These are phyloP conservation scores for Solanum pimpinellifolium DNA, from an alignment of 257 asterid species.

Conservation along the genomic window DNA sequence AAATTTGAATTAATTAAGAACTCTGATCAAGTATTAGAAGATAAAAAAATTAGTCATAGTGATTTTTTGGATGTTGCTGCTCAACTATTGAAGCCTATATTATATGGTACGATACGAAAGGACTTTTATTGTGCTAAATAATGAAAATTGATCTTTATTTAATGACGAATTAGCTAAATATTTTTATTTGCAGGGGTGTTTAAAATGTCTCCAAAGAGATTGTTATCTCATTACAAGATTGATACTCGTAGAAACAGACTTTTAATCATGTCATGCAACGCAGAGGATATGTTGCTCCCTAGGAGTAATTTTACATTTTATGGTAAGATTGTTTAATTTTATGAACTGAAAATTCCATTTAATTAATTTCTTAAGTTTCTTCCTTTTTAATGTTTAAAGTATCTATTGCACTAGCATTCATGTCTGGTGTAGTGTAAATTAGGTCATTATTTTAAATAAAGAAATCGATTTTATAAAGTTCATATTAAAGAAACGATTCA, in stretches of 20 bases:
- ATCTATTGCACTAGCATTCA: not conserved
- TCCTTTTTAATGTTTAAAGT: not conserved
- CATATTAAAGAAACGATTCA: not conserved
- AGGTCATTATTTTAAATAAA: no score
- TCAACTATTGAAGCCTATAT: slow-evolving; percentile 57
- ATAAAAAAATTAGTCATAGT: not conserved
- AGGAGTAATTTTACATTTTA: slow-evolving; percentile 77
- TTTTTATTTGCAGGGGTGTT: slow-evolving; percentile 49
- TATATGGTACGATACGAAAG: slow-evolving; percentile 32
- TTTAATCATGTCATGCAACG: slow-evolving; percentile 79
- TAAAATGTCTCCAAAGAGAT: slow-evolving; percentile 83
- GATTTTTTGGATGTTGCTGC: slow-evolving; percentile 64
- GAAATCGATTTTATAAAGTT: not conserved
- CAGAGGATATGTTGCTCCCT: slow-evolving; percentile 98
- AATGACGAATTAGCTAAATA: not conserved
- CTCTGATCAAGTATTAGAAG: not conserved
- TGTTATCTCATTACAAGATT: slow-evolving; percentile 87
- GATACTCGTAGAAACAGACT: slow-evolving; percentile 57
- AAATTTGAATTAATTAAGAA: slow-evolving; percentile 25
- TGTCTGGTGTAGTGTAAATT: not conserved
- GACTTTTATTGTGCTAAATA: not conserved
- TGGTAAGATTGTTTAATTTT: slow-evolving; percentile 23
- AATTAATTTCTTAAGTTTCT: not conserved
- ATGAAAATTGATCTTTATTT: not conserved
- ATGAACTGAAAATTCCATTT: not conserved